These are phyloP conservation scores for Zygosaccharomyces pseudobailii DNA, from an alignment of 1,139 yeast species.

Conservation along the genomic window DNA sequence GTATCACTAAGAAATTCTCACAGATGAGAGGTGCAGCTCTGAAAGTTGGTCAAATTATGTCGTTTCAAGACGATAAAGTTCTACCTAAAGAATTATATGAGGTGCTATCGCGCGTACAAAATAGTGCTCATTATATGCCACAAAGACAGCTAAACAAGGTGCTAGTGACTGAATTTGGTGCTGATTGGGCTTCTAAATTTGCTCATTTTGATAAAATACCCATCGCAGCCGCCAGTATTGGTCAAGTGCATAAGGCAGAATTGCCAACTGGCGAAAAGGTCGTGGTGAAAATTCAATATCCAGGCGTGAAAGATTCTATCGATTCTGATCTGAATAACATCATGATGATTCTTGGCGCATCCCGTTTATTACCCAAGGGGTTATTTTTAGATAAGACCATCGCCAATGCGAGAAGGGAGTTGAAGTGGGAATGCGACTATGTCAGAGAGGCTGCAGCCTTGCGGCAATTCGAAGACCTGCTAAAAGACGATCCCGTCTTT, in stretches of 20 bases:
- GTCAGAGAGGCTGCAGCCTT: slow-evolving; percentile 81
- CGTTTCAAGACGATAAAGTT: slow-evolving; percentile 84
- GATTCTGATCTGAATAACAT: slow-evolving; percentile 90
- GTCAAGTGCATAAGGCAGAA: slow-evolving; percentile 89
- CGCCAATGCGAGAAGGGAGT: slow-evolving; percentile 86
- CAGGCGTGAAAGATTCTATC: slow-evolving; percentile 93
- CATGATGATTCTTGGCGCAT: slow-evolving; percentile 75
- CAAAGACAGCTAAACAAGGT: slow-evolving; percentile 79
- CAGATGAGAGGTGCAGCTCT: slow-evolving; percentile 98
- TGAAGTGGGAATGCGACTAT: slow-evolving; percentile 98
- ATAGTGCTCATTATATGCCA: slow-evolving; percentile 96
- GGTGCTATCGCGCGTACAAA: slow-evolving; percentile 79
- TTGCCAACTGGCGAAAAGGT: slow-evolving; percentile 59
- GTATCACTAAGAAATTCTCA: slow-evolving; percentile 80
- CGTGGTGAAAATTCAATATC: slow-evolving; percentile 96
- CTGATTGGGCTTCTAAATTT: slow-evolving; percentile 70
- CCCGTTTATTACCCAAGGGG: slow-evolving; percentile 85
- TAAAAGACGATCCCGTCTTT: slow-evolving; percentile 64
- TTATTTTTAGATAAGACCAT: slow-evolving; percentile 86
- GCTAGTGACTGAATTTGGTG: slow-evolving; percentile 67
- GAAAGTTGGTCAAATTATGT: slow-evolving; percentile 90
- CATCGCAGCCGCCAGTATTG: slow-evolving; percentile 95
- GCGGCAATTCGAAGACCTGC: slow-evolving; percentile 57
- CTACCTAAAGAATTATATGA: slow-evolving; percentile 82
- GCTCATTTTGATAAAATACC: slow-evolving; percentile 81